Evolutionary conservation across 768 basidiomycete species (phyloP).

Genomic region (Naematelia encephala): DNA sequence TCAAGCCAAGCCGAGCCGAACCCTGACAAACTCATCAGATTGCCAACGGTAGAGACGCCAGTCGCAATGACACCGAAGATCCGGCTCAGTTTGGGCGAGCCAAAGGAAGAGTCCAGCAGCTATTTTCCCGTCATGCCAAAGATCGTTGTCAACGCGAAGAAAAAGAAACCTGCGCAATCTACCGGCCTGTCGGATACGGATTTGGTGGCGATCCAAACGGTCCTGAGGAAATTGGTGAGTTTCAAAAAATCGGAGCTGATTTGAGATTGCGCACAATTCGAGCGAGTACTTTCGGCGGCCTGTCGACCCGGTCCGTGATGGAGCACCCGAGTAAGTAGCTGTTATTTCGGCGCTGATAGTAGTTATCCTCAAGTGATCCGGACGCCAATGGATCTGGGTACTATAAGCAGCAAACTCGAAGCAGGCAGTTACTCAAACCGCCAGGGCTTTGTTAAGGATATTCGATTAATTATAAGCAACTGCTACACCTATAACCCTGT

Average conservation of each 20-base stretch:
- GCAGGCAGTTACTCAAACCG: slow-evolving; percentile 81
- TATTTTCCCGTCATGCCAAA: neutral
- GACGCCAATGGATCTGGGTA: slow-evolving; percentile 90
- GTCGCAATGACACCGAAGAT: slow-evolving; percentile 55
- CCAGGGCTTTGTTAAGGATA: slow-evolving; percentile 77
- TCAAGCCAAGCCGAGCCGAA: slow-evolving; percentile 75
- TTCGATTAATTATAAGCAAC: slow-evolving; percentile 81
- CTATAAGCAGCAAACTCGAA: slow-evolving; percentile 79
- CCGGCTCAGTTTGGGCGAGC: slow-evolving; percentile 54
- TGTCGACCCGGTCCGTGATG: slow-evolving; percentile 92
- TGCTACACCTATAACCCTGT: slow-evolving; percentile 78
- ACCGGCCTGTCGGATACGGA: slow-evolving; percentile 75
- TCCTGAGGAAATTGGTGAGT: slow-evolving; percentile 64
- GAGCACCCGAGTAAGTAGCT: slow-evolving; percentile 71
- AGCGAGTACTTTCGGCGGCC: slow-evolving; percentile 74
- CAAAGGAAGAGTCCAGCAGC: slow-evolving; percentile 5
- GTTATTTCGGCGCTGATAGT: neutral
- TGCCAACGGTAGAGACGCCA: slow-evolving; percentile 64
- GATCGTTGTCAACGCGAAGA: slow-evolving; percentile 9
- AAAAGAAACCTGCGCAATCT: slow-evolving; percentile 58
- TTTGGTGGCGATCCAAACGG: slow-evolving; percentile 68
- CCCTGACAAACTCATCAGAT: slow-evolving; percentile 80
- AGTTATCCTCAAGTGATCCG: slow-evolving; percentile 90
- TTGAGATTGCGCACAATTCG: slow-evolving; percentile 62
- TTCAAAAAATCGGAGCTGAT: slow-evolving; percentile 1